Evolutionary conservation across 257 asterid species (phyloP), one percentile per base, ranked within the genome.

Genomic region (Scutellaria minor): DNA sequence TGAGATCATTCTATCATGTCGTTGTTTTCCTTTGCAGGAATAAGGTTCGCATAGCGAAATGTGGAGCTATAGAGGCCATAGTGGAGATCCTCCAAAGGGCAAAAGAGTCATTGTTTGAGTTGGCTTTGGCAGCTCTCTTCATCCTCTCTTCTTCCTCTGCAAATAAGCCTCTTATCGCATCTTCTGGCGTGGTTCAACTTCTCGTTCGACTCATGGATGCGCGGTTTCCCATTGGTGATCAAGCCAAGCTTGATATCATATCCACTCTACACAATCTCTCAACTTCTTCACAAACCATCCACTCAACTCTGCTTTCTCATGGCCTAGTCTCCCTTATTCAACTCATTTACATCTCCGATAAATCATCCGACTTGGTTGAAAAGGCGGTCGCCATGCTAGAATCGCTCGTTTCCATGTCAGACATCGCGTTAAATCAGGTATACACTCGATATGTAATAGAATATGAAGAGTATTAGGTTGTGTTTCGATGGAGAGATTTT

Each of bases 261-360:
- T 83, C 91, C 47, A 83, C 90, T 5, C 74, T 85, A n/a, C 87
- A 89, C 69, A 87, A 87, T 59, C 90, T 89, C 77, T 81, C 91
- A 7, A 84, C 90, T 40, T 85, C 84, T 7, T 66, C 80, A 13
- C 83, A 81, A 70, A 74, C 55, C 63, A 77, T 81, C 61, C 79
- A 85, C 20, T 50, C 84, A 3, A 70, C 85, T 39, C 83, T 81
- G 54, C 69, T 65, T 37, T 81, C 90, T 9, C 88, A 86, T 11
- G 81, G 83, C 54, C 69, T 83, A 15, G 67, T 66, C 20, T 66
- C 83, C 40, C 60, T 87, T 67, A 74, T 83, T 22, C 83, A 70
- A 46, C 39, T 87, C 13, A 59, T 78, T 13, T 65, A 68, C 10
- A 52, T 20, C 14, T 72, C 77, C 0, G 89, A 81, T 2, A 84